A percentile compares a stretch with the other conserved stretches of the same genome.
Evolutionary conservation across 192 early-diverging fungal genomes (phyloP).

Genomic region (Coemansia sp.): DNA sequence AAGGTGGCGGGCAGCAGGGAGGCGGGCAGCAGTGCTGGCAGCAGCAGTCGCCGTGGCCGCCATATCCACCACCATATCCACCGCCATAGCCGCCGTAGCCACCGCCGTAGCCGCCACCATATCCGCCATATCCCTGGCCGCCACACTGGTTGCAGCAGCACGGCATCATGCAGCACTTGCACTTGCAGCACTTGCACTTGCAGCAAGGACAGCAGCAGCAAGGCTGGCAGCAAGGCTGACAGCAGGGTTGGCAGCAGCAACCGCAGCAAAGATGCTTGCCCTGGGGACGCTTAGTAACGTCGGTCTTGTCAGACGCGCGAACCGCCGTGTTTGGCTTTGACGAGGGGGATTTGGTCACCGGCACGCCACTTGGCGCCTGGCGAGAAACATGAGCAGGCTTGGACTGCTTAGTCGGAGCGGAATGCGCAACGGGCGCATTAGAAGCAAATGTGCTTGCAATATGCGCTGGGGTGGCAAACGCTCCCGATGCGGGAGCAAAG

Average conservation of each 20-base stretch:
- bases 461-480: slow-evolving; percentile 10
- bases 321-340: neutral
- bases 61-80: neutral
- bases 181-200: slow-evolving; percentile 40
- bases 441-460: slow-evolving; percentile 6
- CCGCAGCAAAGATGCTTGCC: slow-evolving; percentile 41
- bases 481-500: neutral
- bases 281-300: slow-evolving; percentile 5
- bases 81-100: slow-evolving; percentile 1
- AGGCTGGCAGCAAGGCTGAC: slow-evolving; percentile 37
- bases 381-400: neutral
- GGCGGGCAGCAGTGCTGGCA: slow-evolving; percentile 9
- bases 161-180: slow-evolving; percentile 38
- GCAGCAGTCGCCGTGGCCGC: slow-evolving; percentile 6
- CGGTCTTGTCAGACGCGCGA: neutral
- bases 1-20: slow-evolving; percentile 13
- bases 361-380: too few relatives aligned
- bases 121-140: slow-evolving; percentile 16
- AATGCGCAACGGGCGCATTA: neutral
- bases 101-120: slow-evolving; percentile 9
- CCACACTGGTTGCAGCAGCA: slow-evolving; percentile 35
- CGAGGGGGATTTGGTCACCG: neutral
- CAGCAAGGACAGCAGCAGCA: slow-evolving; percentile 36
- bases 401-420: neutral
- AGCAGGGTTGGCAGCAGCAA: slow-evolving; percentile 40